Percentiles rank a stretch among this genome's conserved stretches.
phyloP scores from a whole-genome alignment of 441 rosid genomes.

The Theobroma grandiflorum region DNA sequence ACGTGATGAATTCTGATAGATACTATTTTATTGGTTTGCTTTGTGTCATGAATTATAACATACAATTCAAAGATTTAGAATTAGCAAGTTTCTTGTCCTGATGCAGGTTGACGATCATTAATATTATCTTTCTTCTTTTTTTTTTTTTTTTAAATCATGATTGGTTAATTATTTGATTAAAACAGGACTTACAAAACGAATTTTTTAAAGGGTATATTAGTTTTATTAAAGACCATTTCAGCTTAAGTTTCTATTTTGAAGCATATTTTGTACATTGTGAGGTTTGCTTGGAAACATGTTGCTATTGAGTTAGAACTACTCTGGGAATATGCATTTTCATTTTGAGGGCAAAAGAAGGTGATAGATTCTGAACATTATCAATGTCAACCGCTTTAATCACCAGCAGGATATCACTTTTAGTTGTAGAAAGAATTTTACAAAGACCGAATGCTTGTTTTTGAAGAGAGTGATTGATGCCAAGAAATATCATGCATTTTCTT shows the following conservation, averaged over 20 bases:
- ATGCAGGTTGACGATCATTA: background rate
- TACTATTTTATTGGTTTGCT: conserved; percentile 3
- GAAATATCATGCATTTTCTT: background rate
- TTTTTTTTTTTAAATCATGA: conserved; percentile 9
- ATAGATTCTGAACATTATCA: background rate
- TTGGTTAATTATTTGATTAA: conserved; percentile 12
- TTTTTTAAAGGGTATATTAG: background rate
- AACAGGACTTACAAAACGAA: background rate
- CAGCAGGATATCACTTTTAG: background rate
- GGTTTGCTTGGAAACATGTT: conserved; percentile 30
- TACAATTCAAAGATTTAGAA: conserved; percentile 16
- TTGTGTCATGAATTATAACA: background rate
- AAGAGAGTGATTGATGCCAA: background rate
- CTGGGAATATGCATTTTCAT: conserved; percentile 8
- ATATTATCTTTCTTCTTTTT: background rate
- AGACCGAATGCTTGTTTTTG: background rate
- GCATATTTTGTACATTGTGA: conserved; percentile 4
- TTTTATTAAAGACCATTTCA: background rate
- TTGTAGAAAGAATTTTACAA: background rate
- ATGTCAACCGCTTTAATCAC: background rate
- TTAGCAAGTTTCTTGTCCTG: conserved; percentile 21
- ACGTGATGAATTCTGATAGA: conserved; percentile 5
- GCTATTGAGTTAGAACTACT: conserved; percentile 27
- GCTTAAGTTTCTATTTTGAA: conserved; percentile 16
- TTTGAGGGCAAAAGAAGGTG: conserved; percentile 15